Base-by-base conservation (phyloP, 805 yeast species). In the Candida qinlingensis region DNA sequence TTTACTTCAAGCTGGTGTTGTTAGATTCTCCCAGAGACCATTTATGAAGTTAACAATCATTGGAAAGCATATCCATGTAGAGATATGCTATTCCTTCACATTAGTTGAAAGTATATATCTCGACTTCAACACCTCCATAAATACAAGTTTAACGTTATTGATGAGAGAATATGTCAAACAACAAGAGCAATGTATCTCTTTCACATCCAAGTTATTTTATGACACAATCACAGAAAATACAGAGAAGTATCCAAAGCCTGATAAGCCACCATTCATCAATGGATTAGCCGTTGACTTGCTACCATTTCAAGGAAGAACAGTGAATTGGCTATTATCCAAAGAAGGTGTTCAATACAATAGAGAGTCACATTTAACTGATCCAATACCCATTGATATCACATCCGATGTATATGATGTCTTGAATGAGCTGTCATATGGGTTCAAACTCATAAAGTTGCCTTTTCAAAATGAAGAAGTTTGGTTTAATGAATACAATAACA, bases 291-390 rank as follows among this genome's bases (percentile, higher is more conserved):
- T 79, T 0, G 65, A 65, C 11, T 61, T 79, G 7, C 58, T 77
- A 28, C 65, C 65, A 3, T 83, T 81, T 51, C 89, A 83, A 59
- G 69, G 68, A 5, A 74, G 71, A 39, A 73, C 85, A 3, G 71
- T 83, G 2, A 62, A 67, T 13, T 83, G 89, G 89, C 64, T 82
- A 57, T 62, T 83, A 5, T 52, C 63, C 0, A 72, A 69, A 50
- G 89, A 83, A 58, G 72, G 77, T 39, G 72, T 71, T 5, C 30
- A 39, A 9, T 73, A 71, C 47, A 63, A 71, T 50, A 54, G 57
- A 34, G 42, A 53, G 5, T 65, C 67, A 13, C 52, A 53, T 10
- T 47, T 51, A 3, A 39, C 57, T 0, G 34, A n/a, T n/a, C 28
- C 27, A 3, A 37, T 11, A 5, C 12, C 7, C 4, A 8, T 13